Conservation (phyloP, 345 rosid genomes). For the Moricandia arvensis region DNA sequence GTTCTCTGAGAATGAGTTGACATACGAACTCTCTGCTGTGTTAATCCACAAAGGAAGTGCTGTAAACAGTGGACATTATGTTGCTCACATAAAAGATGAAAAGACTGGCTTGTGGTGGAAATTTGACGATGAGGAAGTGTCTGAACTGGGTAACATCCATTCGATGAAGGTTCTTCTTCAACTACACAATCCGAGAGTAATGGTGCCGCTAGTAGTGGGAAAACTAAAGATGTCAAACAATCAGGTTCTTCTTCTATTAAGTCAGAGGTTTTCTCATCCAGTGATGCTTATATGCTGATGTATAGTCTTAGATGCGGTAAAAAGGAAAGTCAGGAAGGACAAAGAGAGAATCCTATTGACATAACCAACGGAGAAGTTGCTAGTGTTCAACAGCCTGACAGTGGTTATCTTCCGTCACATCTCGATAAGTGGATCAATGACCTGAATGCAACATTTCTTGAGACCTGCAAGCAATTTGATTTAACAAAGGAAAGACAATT, state of each 20-base stretch:
- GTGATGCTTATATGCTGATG: constrained; percentile 94
- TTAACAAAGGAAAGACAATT: constrained; percentile 57
- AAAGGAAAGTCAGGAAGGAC: constrained; percentile 42
- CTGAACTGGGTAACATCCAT: constrained; percentile 81
- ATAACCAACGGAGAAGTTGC: constrained; percentile 41
- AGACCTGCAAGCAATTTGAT: constrained; percentile 61
- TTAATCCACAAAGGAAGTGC: constrained; percentile 97
- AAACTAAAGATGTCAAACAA: constrained; percentile 38
- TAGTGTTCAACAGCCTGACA: constrained; percentile 40
- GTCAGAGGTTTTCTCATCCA: constrained; percentile 70
- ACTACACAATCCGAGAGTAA: constrained; percentile 46
- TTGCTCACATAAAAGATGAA: constrained; percentile 94
- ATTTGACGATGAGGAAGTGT: constrained; percentile 93
- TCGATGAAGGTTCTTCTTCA: constrained; percentile 68
- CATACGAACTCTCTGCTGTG: constrained; percentile 83
- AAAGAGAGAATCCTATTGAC: constrained; percentile 26
- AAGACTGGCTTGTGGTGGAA: constrained; percentile 94
- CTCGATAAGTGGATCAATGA: constrained; percentile 54
- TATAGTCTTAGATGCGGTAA: constrained; percentile 63
- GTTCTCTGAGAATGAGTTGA: constrained; percentile 56
- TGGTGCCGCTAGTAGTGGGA: constrained; percentile 42
- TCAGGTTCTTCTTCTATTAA: constrained; percentile 42
- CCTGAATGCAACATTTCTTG: constrained; percentile 56
- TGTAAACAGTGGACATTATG: constrained; percentile 94
- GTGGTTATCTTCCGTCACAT: constrained; percentile 63